phyloP scores from a whole-genome alignment of 2,329 filamentous ascomycete species.

The Macrophomina pseudophaseolina region DNA sequence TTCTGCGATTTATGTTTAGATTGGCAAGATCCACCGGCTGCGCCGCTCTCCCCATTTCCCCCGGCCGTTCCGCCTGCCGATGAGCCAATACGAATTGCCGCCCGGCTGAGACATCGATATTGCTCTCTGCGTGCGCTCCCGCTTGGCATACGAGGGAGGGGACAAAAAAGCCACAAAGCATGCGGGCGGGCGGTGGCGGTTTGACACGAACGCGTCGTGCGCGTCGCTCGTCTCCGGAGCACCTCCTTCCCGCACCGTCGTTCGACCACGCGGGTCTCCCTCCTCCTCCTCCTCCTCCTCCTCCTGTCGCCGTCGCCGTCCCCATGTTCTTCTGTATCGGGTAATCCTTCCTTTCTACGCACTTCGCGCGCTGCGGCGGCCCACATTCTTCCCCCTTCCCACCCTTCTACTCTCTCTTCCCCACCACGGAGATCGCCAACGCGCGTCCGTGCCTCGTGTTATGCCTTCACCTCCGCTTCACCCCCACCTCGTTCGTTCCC shows the following conservation, averaged over 20 bases:
- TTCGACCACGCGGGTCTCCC: too few species aligned
- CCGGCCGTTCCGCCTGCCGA: neutral
- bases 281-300: neutral
- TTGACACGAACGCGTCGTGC: too few species aligned
- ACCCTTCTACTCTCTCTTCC: neutral
- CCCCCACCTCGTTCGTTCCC: neutral
- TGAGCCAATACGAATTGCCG: neutral
- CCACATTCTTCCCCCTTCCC: neutral
- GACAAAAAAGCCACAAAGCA: too few species aligned
- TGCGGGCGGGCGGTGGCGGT: too few species aligned
- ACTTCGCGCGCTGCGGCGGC: neutral
- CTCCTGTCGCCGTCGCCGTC: neutral
- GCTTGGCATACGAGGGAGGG: too few species aligned
- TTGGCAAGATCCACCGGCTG: constrained; percentile 14
- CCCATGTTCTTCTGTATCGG: neutral
- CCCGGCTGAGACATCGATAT: constrained; percentile 12
- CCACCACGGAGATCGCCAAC: neutral
- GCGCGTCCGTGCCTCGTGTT: neutral
- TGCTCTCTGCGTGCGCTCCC: neutral
- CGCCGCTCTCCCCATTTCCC: constrained; percentile 4
- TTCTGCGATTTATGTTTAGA: neutral
- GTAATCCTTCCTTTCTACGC: neutral
- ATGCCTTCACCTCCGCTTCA: neutral
- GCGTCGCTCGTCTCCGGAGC: too few species aligned
- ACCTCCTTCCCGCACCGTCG: too few species aligned